Base-by-base conservation (phyloP, 164 flowering plant species). In the Annona squamosa region DNA sequence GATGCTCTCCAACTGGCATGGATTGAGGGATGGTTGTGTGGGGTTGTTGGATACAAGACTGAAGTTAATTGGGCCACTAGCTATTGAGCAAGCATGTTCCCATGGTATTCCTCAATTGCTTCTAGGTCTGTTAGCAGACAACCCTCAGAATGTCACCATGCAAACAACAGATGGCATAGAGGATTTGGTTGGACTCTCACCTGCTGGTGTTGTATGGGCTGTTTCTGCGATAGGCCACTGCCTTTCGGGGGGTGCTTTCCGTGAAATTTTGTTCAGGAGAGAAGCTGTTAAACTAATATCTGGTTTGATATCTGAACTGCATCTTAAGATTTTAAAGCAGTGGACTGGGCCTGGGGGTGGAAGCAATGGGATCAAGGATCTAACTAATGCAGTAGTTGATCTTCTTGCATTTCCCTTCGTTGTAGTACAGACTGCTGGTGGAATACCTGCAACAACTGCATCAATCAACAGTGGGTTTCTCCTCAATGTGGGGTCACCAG, bases 291-390 rank as follows among this genome's bases (percentile, higher is more conserved):
- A 87, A 79, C 80, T 84, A 69, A 79, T 95, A 13, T 72, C 80
- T 72, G 81, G 82, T 68, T 78, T 93, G 82, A 78, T 91, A 70
- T 86, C 87, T 77, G 94, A 88, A 74, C 76, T 76, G 6, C 97
- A 95, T 81, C 90, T 95, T 64, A 88, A 85, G 82, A 86, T 87
- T 75, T 84, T 93, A 48, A 87, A 80, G 69, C 71, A 77, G 80
- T 95, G 99, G 99, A 80, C 63, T 74, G 99, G 97, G 63, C 97
- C 94, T 70, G 97, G 98, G 76, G 99, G 98, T 78, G 99, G 98
- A 48, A 87, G 82, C 79, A 82, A 80, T 75, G 98, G 98, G 42
- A 84, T 90, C 64, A 85, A 84, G 69, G 97, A 90, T 72, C 79
- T 84, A 69, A 75, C 89, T 71, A 89, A 87, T 84, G 80, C 85